A percentile compares a stretch with the other conserved stretches of the same genome.
Evolutionary conservation across 768 basidiomycete genomes (phyloP).

Genomic region (Lactarius vividus): DNA sequence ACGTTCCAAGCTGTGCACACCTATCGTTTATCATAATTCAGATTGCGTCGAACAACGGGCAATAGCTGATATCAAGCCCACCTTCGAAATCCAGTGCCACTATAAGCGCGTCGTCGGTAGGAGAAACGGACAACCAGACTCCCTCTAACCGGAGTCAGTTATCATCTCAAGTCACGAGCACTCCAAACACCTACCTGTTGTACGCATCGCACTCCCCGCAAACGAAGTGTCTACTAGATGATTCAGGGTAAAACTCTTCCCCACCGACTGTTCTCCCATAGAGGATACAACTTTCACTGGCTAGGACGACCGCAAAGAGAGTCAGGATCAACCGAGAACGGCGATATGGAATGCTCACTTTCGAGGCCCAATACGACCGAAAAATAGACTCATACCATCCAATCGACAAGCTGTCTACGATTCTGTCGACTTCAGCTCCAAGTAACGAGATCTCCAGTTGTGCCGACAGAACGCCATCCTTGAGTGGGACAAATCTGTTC

Average conservation of each 20-base stretch:
- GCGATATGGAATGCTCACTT: slow-evolving; percentile 35
- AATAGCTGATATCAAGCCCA: slow-evolving; percentile 20
- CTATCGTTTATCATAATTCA: slow-evolving; percentile 30
- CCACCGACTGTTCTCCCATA: slow-evolving; percentile 68
- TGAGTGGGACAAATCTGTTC: slow-evolving; percentile 60
- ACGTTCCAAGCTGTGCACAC: slow-evolving; percentile 63
- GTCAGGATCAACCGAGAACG: not conserved
- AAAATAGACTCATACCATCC: slow-evolving; percentile 68
- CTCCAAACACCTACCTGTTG: slow-evolving; percentile 39
- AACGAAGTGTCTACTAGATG: slow-evolving; percentile 65
- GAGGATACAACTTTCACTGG: slow-evolving; percentile 65
- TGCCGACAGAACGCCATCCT: slow-evolving; percentile 52
- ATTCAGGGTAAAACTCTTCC: slow-evolving; percentile 57
- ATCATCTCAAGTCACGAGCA: not conserved
- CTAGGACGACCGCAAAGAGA: slow-evolving; percentile 31
- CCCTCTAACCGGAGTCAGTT: slow-evolving; percentile 40
- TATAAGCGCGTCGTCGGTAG: slow-evolving; percentile 51
- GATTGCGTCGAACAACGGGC: not conserved
- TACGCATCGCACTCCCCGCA: slow-evolving; percentile 63
- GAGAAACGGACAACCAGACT: slow-evolving; percentile 67
- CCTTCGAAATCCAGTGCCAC: slow-evolving; percentile 68
- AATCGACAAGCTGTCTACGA: slow-evolving; percentile 55
- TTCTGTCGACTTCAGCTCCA: slow-evolving; percentile 56
- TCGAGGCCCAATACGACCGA: slow-evolving; percentile 60
- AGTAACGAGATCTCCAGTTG: slow-evolving; percentile 51